Base-by-base conservation (phyloP, 192 early-diverging fungal species). In the Coemansia sp. region DNA sequence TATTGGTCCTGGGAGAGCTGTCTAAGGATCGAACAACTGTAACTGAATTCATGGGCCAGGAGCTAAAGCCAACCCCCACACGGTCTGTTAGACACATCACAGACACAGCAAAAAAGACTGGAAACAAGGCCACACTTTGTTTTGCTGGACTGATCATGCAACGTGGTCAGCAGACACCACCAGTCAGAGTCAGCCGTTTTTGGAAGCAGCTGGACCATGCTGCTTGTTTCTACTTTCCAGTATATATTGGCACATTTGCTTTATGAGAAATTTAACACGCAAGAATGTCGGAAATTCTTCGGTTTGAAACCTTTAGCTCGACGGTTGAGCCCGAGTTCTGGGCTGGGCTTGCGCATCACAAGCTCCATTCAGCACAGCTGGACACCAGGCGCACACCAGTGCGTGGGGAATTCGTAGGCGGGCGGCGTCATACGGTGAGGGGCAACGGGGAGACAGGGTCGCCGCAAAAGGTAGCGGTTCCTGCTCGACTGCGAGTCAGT, bases 311-410 rank as follows among this genome's bases (percentile, higher is more conserved):
- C 10, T 93, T 94, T 72, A 76, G 73, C 23, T 94, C 91, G 23
- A 88, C 88, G 5, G 92, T 96, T 3, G 93, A 95, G 61, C 87
- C 93, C 2, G 83, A 93, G 21, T 96, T 98, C 68, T 98, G 96
- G 95, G 85, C 91, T 28, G 67, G 85, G n/a, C 83, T 98, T 6
- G 85, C 89, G 0, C 76, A 86, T 22, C 84, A 86, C 58, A 98
- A 98, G 78, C 87, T 98, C 62, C 87, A 96, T 74, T 73, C 88
- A 26, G 86, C 91, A 53, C 86, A 86, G 47, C 86, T 96, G 16
- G 89, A 92, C 70, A 90, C 94, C 55, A 69, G 76, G 5, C 69
- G 77, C 30, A 57, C 82, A 19, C 28, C 58, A 14, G 65, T 96
- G 50, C 56, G 67, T 0, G 91, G 87, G n/a, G 89, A 87, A 58